A percentile compares a stretch with the other conserved stretches of the same genome.
These are phyloP conservation scores for Lodderomyces theae DNA, from an alignment of 1,139 yeast species.

Conservation along the genomic window DNA sequence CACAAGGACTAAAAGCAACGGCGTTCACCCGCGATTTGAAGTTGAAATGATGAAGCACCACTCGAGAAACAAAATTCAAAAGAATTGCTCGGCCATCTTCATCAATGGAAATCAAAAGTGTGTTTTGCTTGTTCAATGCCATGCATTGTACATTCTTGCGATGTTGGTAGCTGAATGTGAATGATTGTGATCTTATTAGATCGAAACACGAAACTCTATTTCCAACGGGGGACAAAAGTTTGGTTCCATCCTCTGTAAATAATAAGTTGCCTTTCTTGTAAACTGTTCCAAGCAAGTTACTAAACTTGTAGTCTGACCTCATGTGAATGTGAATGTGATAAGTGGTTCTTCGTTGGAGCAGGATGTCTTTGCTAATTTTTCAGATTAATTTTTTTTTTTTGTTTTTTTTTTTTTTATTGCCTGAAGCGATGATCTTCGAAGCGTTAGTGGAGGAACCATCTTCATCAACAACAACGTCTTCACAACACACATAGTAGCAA, in stretches of 20 bases:
- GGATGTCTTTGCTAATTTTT: background rate
- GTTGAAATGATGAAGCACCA: constrained; percentile 93
- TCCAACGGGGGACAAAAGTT: constrained; percentile 88
- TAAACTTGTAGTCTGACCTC: constrained; percentile 58
- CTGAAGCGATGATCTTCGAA: constrained; percentile 3
- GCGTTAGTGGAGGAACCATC: background rate
- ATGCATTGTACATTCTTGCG: constrained; percentile 77
- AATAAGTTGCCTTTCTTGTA: constrained; percentile 86
- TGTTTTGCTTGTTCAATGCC: constrained; percentile 80
- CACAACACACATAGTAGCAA: constrained; percentile 3
- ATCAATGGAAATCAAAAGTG: constrained; percentile 82
- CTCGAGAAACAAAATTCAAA: constrained; percentile 78
- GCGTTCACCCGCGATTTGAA: constrained; percentile 77
- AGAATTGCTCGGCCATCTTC: constrained; percentile 90
- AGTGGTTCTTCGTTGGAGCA: background rate
- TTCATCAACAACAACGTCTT: constrained; percentile 1
- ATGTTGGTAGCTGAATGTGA: constrained; percentile 90
- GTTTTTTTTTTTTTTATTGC: background rate
- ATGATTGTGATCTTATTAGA: constrained; percentile 76
- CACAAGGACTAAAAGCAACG: constrained; percentile 85
- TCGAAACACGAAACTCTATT: constrained; percentile 90
- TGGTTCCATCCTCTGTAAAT: constrained; percentile 85
- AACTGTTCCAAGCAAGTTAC: constrained; percentile 91
- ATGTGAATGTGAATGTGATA: constrained; percentile 17
- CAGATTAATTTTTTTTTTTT: background rate